A percentile compares a stretch with the other conserved stretches of the same genome.
phyloP scores from a whole-genome alignment of 2,329 filamentous ascomycete species.

The Didymella segeticola region DNA sequence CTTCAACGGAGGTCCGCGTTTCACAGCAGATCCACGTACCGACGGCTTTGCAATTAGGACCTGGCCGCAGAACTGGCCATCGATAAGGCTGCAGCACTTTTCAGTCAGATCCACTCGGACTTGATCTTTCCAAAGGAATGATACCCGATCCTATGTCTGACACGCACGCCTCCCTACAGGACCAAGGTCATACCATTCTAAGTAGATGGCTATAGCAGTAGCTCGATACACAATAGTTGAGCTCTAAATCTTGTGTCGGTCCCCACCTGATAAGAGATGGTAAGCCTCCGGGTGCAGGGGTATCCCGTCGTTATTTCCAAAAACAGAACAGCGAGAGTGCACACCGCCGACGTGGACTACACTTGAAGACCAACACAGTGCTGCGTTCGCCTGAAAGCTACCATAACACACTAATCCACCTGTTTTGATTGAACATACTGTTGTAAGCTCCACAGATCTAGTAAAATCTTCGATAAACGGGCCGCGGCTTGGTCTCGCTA shows the following conservation, averaged over 20 bases:
- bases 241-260: not conserved
- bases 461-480: not conserved
- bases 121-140: not conserved
- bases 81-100: not conserved
- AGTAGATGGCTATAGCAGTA: not conserved
- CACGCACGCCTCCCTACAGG: not conserved
- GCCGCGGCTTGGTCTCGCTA: not conserved
- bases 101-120: not conserved
- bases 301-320: slow-evolving; percentile 4
- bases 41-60: not conserved
- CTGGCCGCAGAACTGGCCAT: not conserved
- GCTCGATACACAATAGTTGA: not conserved
- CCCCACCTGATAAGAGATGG: not conserved
- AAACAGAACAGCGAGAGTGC: slow-evolving; percentile 1
- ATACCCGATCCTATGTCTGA: not conserved
- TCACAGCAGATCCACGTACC: not conserved
- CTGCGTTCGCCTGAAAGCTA: no score
- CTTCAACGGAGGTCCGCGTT: slow-evolving; percentile 10
- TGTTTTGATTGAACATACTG: not conserved
- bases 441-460: not conserved
- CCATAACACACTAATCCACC: no score
- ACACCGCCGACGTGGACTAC: not conserved
- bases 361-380: not conserved
- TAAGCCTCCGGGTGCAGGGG: not conserved
- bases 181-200: not conserved